Evolutionary conservation across 1,139 yeast genomes (phyloP).

Genomic region (Kodamaea sp.): DNA sequence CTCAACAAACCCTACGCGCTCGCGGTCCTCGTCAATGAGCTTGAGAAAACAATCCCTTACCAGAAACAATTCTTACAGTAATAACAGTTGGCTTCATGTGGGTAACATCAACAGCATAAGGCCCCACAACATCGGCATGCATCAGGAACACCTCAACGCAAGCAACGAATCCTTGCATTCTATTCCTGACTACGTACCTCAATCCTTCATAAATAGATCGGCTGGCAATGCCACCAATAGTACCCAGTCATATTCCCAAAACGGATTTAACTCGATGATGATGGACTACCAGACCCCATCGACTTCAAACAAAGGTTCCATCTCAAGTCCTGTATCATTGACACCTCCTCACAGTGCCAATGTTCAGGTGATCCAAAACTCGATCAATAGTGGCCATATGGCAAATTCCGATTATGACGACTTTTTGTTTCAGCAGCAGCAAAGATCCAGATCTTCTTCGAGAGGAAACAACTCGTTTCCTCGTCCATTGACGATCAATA

Average conservation of each 20-base stretch:
- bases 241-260: conserved; percentile 6
- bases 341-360: conserved; percentile 16
- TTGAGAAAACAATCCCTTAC: conserved; percentile 49
- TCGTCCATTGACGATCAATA: conserved; percentile 42
- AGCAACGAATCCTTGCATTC: conserved; percentile 49
- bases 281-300: conserved; percentile 50
- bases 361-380: conserved; percentile 18
- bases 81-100: conserved; percentile 48
- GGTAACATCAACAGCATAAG: conserved; percentile 44
- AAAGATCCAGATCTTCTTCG: conserved; percentile 28
- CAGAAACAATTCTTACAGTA: conserved; percentile 41
- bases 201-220: conserved; percentile 37
- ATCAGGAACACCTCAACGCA: conserved; percentile 26
- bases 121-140: conserved; percentile 17
- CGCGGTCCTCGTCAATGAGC: conserved; percentile 29
- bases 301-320: conserved; percentile 37
- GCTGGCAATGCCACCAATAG: conserved; percentile 15
- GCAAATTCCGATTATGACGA: conserved; percentile 25
- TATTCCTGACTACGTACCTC: conserved; percentile 49
- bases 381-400: conserved; percentile 16
- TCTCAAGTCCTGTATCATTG: conserved; percentile 20
- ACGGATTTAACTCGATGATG: conserved; percentile 35
- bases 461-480: conserved; percentile 30
- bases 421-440: conserved; percentile 18
- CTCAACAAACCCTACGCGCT: conserved; percentile 14